Evolutionary conservation across 2,329 filamentous ascomycete species (phyloP), one percentile per base, ranked within the genome.

Genomic region (Phoma herbarum): DNA sequence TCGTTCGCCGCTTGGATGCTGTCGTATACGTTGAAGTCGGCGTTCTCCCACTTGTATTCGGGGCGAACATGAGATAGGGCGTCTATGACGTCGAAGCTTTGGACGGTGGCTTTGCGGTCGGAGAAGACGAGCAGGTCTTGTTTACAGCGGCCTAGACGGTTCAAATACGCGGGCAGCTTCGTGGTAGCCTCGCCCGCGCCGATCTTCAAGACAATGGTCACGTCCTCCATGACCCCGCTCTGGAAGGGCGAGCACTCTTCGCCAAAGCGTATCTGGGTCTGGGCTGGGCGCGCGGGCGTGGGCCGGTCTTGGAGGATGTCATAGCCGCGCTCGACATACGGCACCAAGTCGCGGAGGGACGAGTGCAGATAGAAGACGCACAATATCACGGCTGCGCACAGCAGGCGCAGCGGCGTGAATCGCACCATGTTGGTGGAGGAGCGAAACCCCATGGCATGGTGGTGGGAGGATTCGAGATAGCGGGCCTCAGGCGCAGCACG

Each of bases 51-150:
- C 66, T 71, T 67, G 79, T 78, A 75, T 23, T 73, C 69, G 52
- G 69, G 67, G 33, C 68, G 69, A 46, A 85, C 76, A 55, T 80
- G 78, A 44, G 77, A 77, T n/a, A 86, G 78, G 49, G 70, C 69
- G 57, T 77, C 75, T 48, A 79, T 78, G 65, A 86, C 79, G 60
- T 84, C 75, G 77, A 78, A 59, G 81, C 78, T 55, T 81, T 83
- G 37, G 78, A 77, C 56, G 82, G 77, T 75, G 67, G 85, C 84
- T 37, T 83, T 82, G 64, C 82, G 83, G 70, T 88, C 86, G 37
- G 85, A 87, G 74, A 85, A 86, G 66, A 88, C 80, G 28, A 83
- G 79, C 48, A 82, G 81, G 70, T 87, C 76, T 47, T 82, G 82
- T 52, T 85, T 79, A 75, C 85, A 87, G 65, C 79, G 79, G 43